Base-by-base conservation (phyloP, 1,139 yeast genomes). In the Pichia sp. region DNA sequence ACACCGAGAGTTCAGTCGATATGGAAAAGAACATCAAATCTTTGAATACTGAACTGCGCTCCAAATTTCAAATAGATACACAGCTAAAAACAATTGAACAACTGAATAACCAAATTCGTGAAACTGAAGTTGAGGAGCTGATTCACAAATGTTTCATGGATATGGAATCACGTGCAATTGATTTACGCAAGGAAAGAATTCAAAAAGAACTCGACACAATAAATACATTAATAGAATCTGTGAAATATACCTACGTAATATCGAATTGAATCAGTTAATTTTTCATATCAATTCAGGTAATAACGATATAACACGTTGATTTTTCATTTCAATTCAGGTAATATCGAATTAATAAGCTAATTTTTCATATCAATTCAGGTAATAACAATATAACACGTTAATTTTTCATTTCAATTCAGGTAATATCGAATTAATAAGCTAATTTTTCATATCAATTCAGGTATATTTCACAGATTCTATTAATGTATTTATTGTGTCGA, bases 141-240 rank as follows among this genome's bases (percentile, higher is more conserved):
- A 43, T 18, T 10, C 22, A 12, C 23, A 28, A 30, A 30, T 17
- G 24, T 18, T 34, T 42, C 14, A 9, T 30, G 15, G 20, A 38
- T 14, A 32, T 42, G 34, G 50, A 46, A 18, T 17, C 23, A 10
- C 12, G 22, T 5, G 34, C 46, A 3, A 43, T 43, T n/a, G 35
- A 31, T 2, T 6, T 28, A 23, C 35, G 50, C 3, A 37, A 41
- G 17, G 31, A 28, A 19, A 24, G 36, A 8, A 22, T 47, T 3
- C 49, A 47, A 28, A 39, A 37, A 19, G 47, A 45, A n/a, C 39
- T 47, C 4, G 49, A 45, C 17, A 15, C 28, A n/a, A 26, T 45
- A 15, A 43, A 45, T 17, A 2, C 18, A 11, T 25, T 45, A 11
- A 43, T 46, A n/a, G 38, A 34, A 10, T 19, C 22, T 18, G 17